Evolutionary conservation across 1,284 basidiomycete species (phyloP), one percentile per base, ranked within the genome.

Genomic region (Volvariella surrecta): DNA sequence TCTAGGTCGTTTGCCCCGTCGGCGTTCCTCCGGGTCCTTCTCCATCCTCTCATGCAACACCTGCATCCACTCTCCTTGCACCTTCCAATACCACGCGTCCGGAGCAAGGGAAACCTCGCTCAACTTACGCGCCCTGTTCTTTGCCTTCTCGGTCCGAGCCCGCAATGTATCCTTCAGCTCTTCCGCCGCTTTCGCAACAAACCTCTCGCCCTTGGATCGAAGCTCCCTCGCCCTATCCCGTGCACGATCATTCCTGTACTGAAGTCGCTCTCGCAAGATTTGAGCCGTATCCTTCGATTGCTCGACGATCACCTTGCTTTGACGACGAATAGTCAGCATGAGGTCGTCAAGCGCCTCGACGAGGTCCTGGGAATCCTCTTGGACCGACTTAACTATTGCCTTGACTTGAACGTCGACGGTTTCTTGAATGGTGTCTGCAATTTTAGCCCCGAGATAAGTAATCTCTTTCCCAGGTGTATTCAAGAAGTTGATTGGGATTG

Each of bases 331-430:
- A 24, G 70, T 70, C 16, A 61, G 59, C 45, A 69, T 61, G 31
- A 86, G 67, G 1, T 71, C 75, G 50, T 85, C 81, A 18, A 84
- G 63, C 2, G 77, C 79, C 28, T 76, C 71, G 32, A 76, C 54
- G 24, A 82, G 63, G 52, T 82, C 81, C 41, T 71, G 65, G 40
- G 80, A 52, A 44, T 83, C 79, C 41, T 62, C 62, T 8, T 64
- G 63, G 17, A 74, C 57, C 20, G 60, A 60, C 13, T 68, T 63
- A 3, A 65, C 52, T 24, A 75, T 51, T 8, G 68, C 64, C 43
- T 63, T 66, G 41, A 66, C 54, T 11, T 67, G 66, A 16, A 64
- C 62, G 45, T 72, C 76, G 49, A 81, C 59, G 37, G 70, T 68
- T 50, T 73, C 71, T 16, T 67, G 73, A 16, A 80, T 57, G 6